Percentiles rank a stretch among this genome's conserved stretches.
Evolutionary conservation across 2,329 filamentous ascomycete species (phyloP).

Genomic region (Blumeriella jaapii): DNA sequence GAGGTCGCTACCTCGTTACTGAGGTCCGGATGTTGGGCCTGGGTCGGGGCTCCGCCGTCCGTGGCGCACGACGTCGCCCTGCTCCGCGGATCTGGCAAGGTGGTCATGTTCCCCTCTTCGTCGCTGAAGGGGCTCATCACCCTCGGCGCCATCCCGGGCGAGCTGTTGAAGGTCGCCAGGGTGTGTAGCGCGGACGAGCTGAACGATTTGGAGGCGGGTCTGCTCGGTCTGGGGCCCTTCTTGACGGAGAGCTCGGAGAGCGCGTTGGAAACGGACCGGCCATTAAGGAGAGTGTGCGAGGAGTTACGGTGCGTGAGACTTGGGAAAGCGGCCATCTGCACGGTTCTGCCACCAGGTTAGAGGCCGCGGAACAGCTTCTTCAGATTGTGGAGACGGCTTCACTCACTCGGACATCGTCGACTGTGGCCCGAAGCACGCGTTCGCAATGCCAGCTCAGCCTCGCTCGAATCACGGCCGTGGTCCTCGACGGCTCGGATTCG

Average conservation of each 20-base stretch:
- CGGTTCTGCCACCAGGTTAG: too few relatives aligned
- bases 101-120: conserved; percentile 53
- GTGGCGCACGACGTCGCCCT: conserved; percentile 37
- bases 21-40: conserved; percentile 41
- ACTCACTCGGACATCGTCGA: neutral
- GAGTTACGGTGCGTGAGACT: too few relatives aligned
- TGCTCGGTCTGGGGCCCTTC: conserved; percentile 25
- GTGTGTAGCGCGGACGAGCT: conserved; percentile 30
- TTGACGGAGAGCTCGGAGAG: conserved; percentile 35
- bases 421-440: too few relatives aligned
- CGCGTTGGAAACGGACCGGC: too few relatives aligned
- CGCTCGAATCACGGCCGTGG: too few relatives aligned
- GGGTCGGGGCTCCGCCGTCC: conserved; percentile 26
- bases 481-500: too few relatives aligned
- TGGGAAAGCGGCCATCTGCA: too few relatives aligned
- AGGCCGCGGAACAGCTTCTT: too few relatives aligned
- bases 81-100: conserved; percentile 53
- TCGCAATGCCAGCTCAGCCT: too few relatives aligned
- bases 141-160: conserved; percentile 16
- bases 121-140: conserved; percentile 32
- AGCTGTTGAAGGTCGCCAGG: conserved; percentile 27
- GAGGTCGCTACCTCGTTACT: conserved; percentile 73
- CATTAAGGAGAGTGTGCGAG: too few relatives aligned
- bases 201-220: conserved; percentile 28
- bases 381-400: too few relatives aligned